phyloP scores from a whole-genome alignment of 106 monocot genomes.

The Allium cepa region DNA sequence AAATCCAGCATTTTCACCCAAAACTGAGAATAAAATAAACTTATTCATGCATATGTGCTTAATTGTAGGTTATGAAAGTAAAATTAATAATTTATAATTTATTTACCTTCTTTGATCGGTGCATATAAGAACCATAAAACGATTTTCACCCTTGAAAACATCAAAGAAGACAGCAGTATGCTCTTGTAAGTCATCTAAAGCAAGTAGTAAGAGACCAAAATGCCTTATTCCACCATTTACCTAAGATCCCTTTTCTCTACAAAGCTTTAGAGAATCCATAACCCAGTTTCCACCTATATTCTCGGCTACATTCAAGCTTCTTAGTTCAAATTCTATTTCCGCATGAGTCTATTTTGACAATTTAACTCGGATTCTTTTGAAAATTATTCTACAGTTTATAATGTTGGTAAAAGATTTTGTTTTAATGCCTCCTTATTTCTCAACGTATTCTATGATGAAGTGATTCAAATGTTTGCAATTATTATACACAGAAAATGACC shows the following conservation, averaged over 20 bases:
- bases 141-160: slow-evolving; percentile 18
- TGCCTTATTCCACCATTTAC: slow-evolving; percentile 32
- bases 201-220: slow-evolving; percentile 44
- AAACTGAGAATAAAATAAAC: background rate
- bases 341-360: slow-evolving; percentile 40
- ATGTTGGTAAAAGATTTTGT: too few species aligned
- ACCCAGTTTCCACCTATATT: slow-evolving; percentile 20
- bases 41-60: background rate
- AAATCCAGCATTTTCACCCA: slow-evolving; percentile 29
- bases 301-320: slow-evolving; percentile 40
- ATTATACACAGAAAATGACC: too few species aligned
- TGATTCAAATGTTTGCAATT: too few species aligned
- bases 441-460: too few species aligned
- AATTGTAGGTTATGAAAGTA: background rate
- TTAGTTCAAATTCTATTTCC: slow-evolving; percentile 49
- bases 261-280: slow-evolving; percentile 23
- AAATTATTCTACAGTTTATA: background rate
- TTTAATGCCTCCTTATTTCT: too few species aligned
- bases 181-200: slow-evolving; percentile 31
- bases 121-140: slow-evolving; percentile 33
- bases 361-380: background rate
- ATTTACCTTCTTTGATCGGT: slow-evolving; percentile 29
- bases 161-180: slow-evolving; percentile 43
- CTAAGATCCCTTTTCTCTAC: slow-evolving; percentile 13
- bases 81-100: background rate